phyloP scores from a whole-genome alignment of 495 filamentous ascomycete genomes.

The Penicillium salamii region DNA sequence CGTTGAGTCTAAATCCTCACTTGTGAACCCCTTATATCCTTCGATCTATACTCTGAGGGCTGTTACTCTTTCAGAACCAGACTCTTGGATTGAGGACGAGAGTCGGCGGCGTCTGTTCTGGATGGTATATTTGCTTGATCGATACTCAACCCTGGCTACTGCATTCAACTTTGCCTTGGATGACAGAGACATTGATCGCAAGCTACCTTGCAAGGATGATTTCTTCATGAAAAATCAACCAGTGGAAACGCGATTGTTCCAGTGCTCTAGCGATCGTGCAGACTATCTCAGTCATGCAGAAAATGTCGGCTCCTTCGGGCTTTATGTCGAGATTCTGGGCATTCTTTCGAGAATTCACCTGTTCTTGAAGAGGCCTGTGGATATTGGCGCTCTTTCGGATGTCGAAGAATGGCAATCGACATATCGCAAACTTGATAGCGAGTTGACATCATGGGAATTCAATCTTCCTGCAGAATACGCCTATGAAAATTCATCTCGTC shows the following conservation, averaged over 20 bases:
- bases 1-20: conserved; percentile 72
- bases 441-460: conserved; percentile 78
- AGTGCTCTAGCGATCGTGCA: conserved; percentile 44
- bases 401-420: conserved; percentile 86
- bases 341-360: conserved; percentile 82
- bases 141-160: conserved; percentile 84
- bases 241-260: conserved; percentile 81
- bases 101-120: conserved; percentile 79
- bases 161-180: conserved; percentile 87
- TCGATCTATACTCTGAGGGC: conserved; percentile 84
- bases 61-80: conserved; percentile 75
- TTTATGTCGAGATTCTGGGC: conserved; percentile 82
- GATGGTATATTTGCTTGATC: conserved; percentile 87
- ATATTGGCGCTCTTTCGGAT: conserved; percentile 77
- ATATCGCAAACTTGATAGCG: conserved; percentile 78
- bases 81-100: conserved; percentile 86
- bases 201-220: conserved; percentile 81
- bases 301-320: conserved; percentile 79
- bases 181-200: conserved; percentile 84
- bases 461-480: conserved; percentile 76
- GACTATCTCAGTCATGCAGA: conserved; percentile 71
- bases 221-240: conserved; percentile 79
- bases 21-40: conserved; percentile 67
- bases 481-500: conserved; percentile 63
- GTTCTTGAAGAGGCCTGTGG: conserved; percentile 82